phyloP scores from a whole-genome alignment of 2,329 filamentous ascomycete genomes.

The Sporothrix luriei region DNA sequence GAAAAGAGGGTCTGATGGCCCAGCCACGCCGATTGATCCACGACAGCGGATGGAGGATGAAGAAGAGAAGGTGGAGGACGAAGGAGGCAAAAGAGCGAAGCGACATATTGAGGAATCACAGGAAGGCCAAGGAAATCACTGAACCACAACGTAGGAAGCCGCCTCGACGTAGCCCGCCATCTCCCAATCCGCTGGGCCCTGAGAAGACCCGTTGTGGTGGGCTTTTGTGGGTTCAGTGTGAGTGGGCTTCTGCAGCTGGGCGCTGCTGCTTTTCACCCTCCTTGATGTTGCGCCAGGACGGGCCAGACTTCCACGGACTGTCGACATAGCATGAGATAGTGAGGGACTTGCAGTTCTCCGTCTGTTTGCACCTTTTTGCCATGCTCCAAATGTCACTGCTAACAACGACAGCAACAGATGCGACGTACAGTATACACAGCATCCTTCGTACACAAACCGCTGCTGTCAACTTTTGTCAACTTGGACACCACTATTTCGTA shows the following conservation, averaged over 20 bases:
- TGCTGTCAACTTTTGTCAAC: background rate
- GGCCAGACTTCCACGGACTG: background rate
- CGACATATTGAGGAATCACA: background rate
- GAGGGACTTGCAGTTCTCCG: background rate
- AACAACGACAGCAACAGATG: background rate
- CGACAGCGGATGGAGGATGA: background rate
- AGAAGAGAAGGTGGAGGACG: background rate
- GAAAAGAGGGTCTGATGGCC: background rate
- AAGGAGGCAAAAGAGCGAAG: background rate
- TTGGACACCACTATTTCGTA: background rate
- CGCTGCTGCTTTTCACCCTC: background rate
- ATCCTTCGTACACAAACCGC: background rate
- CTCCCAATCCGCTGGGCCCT: background rate
- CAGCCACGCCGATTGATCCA: slow-evolving; percentile 7
- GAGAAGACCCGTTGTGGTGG: slow-evolving; percentile 1
- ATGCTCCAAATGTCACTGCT: background rate
- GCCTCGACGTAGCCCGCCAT: background rate
- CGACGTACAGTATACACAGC: too few relatives aligned
- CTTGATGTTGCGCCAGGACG: background rate
- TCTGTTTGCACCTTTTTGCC: background rate
- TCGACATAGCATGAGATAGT: slow-evolving; percentile 16
- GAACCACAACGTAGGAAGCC: background rate
- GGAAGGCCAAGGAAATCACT: background rate
- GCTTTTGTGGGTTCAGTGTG: slow-evolving; percentile 6
- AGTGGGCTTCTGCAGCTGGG: slow-evolving; percentile 18